Evolutionary conservation across 352 stramenopile species (phyloP).

Genomic region (Globisporangium spiculum): DNA sequence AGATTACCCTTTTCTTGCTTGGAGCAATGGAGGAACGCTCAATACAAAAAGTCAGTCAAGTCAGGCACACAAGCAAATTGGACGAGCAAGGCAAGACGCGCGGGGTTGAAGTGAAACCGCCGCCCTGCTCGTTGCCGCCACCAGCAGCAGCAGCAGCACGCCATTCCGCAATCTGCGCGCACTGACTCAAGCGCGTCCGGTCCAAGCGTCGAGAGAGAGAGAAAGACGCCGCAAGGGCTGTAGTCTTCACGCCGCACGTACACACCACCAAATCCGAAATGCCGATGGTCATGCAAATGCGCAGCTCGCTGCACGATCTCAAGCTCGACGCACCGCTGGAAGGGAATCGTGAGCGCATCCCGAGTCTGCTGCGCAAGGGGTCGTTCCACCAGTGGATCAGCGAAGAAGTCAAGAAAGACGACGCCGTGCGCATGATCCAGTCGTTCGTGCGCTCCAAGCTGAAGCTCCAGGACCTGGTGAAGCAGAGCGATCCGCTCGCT

Average conservation of each 20-base stretch:
- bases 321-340: not conserved
- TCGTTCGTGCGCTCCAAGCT: slow-evolving; percentile 28
- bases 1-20: not conserved
- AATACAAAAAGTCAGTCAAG: not conserved
- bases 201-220: not conserved
- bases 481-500: slow-evolving; percentile 15
- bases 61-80: not conserved
- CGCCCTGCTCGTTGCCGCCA: not conserved
- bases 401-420: slow-evolving; percentile 29
- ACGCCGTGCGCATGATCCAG: slow-evolving; percentile 35
- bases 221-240: not conserved
- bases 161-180: slow-evolving; percentile 6
- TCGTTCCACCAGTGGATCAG: slow-evolving; percentile 35
- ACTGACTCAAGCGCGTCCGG: not conserved
- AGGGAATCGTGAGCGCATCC: slow-evolving; percentile 6
- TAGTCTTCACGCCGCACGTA: no score
- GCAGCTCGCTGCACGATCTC: not conserved
- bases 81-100: not conserved
- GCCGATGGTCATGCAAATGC: not conserved
- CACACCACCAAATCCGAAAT: not conserved
- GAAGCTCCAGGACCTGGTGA: not conserved
- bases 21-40: not conserved
- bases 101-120: slow-evolving; percentile 11
- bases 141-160: not conserved
- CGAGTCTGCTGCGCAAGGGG: slow-evolving; percentile 3